Evolutionary conservation across 2,329 filamentous ascomycete genomes (phyloP).

Genomic region (Scolecobasidium constrictum): DNA sequence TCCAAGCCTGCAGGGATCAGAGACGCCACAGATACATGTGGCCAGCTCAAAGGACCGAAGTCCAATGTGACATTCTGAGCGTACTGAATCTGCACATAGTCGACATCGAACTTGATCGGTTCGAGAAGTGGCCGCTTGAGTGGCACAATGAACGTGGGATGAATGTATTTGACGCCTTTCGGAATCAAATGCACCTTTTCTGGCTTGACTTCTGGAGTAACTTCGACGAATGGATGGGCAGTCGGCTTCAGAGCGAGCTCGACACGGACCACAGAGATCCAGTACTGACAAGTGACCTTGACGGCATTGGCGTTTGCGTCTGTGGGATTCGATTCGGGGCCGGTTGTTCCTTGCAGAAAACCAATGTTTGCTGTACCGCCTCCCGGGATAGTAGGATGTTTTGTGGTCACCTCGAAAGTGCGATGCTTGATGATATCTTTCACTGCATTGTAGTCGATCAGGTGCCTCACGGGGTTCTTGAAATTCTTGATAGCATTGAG

Average conservation of each 20-base stretch:
- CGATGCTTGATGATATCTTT: not conserved
- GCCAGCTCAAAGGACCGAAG: conserved; percentile 20
- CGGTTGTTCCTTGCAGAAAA: conserved; percentile 14
- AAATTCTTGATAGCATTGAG: conserved; percentile 3
- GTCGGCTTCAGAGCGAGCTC: conserved; percentile 10
- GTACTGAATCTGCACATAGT: conserved; percentile 26
- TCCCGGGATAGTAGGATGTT: not conserved
- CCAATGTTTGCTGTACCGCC: conserved; percentile 22
- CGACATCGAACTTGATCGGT: conserved; percentile 11
- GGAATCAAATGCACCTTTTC: too few species aligned
- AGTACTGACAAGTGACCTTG: conserved; percentile 20
- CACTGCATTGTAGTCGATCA: conserved; percentile 2
- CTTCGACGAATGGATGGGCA: too few species aligned
- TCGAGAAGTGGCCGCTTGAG: too few species aligned
- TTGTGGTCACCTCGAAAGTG: conserved; percentile 2
- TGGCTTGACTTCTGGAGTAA: too few species aligned
- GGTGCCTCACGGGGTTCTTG: not conserved
- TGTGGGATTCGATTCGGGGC: too few species aligned
- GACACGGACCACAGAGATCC: conserved; percentile 21
- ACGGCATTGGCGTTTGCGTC: conserved; percentile 18
- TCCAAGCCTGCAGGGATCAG: too few species aligned
- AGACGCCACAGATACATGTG: conserved; percentile 11
- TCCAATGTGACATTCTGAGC: conserved; percentile 23
- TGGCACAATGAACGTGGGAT: too few species aligned
- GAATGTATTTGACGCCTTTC: conserved; percentile 3